Evolutionary conservation across 164 flowering plant species (phyloP).

Genomic region (Euptelea pleiosperma): DNA sequence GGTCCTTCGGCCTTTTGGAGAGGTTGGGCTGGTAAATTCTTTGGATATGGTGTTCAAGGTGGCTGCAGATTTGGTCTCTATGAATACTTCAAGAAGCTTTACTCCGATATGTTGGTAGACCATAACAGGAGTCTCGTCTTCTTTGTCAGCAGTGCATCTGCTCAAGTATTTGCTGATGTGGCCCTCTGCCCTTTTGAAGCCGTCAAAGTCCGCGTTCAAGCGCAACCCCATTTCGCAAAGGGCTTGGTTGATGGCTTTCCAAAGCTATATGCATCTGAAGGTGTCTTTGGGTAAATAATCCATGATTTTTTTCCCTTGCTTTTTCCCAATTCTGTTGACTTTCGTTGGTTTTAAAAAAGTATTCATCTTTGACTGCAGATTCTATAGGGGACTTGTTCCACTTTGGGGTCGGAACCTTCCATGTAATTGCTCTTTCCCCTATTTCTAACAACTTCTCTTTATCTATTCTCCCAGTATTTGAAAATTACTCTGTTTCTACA

Average conservation of each 20-base stretch:
- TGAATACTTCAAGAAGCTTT: conserved; percentile 80
- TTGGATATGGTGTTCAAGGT: conserved; percentile 92
- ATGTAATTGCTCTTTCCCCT: conserved; percentile 40
- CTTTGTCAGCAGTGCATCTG: conserved; percentile 86
- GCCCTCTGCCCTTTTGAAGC: conserved; percentile 95
- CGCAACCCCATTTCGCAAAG: conserved; percentile 68
- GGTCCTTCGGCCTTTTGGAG: conserved; percentile 85
- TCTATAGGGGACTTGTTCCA: conserved; percentile 77
- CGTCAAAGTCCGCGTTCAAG: conserved; percentile 81
- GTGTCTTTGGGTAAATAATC: conserved; percentile 57
- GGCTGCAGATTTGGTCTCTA: conserved; percentile 91
- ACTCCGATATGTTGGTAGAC: conserved; percentile 50
- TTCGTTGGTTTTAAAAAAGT: conserved; percentile 4
- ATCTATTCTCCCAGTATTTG: neutral
- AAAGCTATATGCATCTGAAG: conserved; percentile 70
- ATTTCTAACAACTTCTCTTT: neutral
- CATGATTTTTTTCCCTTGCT: neutral
- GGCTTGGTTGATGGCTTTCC: conserved; percentile 90
- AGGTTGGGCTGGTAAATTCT: conserved; percentile 84
- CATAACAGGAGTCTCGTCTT: conserved; percentile 53
- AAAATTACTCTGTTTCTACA: no score
- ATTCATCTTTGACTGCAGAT: conserved; percentile 45
- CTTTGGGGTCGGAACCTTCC: conserved; percentile 92
- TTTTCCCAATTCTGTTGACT: neutral
- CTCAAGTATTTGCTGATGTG: conserved; percentile 80